A percentile compares a stretch with the other conserved stretches of the same genome.
Evolutionary conservation across 345 rosid species (phyloP).

Genomic region (Pistacia integerrima): DNA sequence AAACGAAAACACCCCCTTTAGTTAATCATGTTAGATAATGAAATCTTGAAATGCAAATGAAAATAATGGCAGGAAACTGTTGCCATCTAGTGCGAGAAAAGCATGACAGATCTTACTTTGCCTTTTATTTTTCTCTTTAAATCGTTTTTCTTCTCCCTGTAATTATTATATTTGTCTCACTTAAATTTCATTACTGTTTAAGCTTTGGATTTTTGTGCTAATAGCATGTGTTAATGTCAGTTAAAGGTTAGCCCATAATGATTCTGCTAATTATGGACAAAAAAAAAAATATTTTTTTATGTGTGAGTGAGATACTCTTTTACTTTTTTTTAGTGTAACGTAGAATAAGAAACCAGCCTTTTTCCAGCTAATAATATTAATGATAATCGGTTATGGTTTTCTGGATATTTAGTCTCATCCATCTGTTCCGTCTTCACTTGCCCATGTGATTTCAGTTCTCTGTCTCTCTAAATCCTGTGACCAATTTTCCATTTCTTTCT

Average conservation of each 20-base stretch:
- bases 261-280: conserved; percentile 23
- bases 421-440: not conserved
- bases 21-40: conserved; percentile 15
- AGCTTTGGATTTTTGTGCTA: not conserved
- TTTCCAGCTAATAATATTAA: conserved; percentile 30
- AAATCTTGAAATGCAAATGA: conserved; percentile 16
- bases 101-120: not conserved
- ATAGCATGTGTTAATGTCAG: conserved; percentile 24
- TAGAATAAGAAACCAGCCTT: conserved; percentile 19
- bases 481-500: not conserved
- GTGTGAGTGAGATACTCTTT: not conserved
- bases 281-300: too few relatives aligned
- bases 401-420: conserved; percentile 9
- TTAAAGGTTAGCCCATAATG: conserved; percentile 26
- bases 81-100: not conserved
- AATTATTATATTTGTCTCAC: conserved; percentile 17
- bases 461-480: not conserved
- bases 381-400: conserved; percentile 14
- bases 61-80: conserved; percentile 2
- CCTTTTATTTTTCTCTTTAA: not conserved
- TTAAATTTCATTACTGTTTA: not conserved
- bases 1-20: conserved; percentile 8
- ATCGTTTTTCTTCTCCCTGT: not conserved
- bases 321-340: conserved; percentile 13
- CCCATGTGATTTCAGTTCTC: conserved; percentile 28